Evolutionary conservation across 352 stramenopile genomes (phyloP).

Genomic region (Phytophthora crassamura): DNA sequence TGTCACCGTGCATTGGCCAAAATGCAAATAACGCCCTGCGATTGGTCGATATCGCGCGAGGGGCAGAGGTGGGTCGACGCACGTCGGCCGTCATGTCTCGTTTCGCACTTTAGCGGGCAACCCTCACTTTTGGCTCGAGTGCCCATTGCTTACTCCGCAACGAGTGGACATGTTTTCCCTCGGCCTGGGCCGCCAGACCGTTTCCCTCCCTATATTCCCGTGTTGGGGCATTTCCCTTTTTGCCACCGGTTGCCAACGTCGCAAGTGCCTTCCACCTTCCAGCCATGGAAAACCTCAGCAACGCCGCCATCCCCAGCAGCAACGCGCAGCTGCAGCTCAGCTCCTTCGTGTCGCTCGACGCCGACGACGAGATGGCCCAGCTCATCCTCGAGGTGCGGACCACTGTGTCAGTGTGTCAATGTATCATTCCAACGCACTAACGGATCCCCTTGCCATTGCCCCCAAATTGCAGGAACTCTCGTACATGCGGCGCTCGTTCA

Average conservation of each 20-base stretch:
- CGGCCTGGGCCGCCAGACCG: slow-evolving; percentile 1
- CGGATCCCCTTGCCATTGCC: slow-evolving; percentile 2
- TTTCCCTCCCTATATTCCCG: slow-evolving; percentile 22
- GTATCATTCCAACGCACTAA: slow-evolving; percentile 5
- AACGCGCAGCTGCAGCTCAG: slow-evolving; percentile 75
- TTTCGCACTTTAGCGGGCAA: slow-evolving; percentile 28
- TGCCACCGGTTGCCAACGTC: slow-evolving; percentile 16
- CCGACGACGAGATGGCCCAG: slow-evolving; percentile 79
- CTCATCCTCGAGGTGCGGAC: slow-evolving; percentile 78
- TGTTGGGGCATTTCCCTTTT: slow-evolving; percentile 30
- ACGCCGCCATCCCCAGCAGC: slow-evolving; percentile 26
- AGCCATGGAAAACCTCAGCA: slow-evolving; percentile 46
- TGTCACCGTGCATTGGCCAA: slow-evolving; percentile 6
- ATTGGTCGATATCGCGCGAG: slow-evolving; percentile 21
- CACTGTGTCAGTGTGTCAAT: neutral
- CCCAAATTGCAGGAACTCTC: slow-evolving; percentile 59
- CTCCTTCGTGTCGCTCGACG: slow-evolving; percentile 78
- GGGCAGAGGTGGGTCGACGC: slow-evolving; percentile 3
- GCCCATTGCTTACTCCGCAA: slow-evolving; percentile 17
- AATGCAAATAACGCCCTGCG: neutral
- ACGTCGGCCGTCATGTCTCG: slow-evolving; percentile 35
- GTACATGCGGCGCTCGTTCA: slow-evolving; percentile 72
- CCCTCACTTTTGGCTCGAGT: slow-evolving; percentile 33
- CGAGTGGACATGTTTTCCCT: slow-evolving; percentile 34
- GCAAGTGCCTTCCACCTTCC: neutral